phyloP scores from a whole-genome alignment of 1,139 yeast genomes.

The Pneumocystis jirovecii region DNA sequence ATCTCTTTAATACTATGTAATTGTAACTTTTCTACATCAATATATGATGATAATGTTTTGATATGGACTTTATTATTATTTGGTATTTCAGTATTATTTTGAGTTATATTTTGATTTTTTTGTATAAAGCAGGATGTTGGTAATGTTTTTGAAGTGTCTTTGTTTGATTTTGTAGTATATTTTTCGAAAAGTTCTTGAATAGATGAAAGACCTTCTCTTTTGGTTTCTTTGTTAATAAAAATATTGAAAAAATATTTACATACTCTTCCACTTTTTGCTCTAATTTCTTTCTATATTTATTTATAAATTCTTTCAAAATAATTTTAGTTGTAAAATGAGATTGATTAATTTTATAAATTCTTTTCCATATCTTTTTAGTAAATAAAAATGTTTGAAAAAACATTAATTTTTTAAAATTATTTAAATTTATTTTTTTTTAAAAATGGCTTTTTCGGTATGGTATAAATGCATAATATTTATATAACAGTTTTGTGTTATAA shows the following conservation, averaged over 20 bases:
- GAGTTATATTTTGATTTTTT: slow-evolving; percentile 9
- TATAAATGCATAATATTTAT: too few relatives aligned
- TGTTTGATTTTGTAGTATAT: neutral
- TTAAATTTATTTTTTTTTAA: neutral
- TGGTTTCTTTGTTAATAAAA: neutral
- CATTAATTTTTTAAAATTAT: neutral
- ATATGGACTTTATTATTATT: slow-evolving; percentile 28
- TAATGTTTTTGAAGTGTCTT: slow-evolving; percentile 9
- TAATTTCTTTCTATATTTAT: neutral
- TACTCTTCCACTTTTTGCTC: neutral
- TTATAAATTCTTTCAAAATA: neutral
- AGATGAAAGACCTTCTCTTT: neutral
- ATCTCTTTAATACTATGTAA: slow-evolving; percentile 45
- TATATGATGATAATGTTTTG: slow-evolving; percentile 55
- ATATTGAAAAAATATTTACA: neutral
- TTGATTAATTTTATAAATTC: neutral
- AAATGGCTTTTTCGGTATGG: too few relatives aligned
- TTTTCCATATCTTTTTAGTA: neutral
- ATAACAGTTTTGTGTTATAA: neutral
- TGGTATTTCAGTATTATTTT: slow-evolving; percentile 9
- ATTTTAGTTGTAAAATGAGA: neutral
- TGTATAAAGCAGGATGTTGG: slow-evolving; percentile 9
- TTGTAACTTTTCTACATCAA: slow-evolving; percentile 52
- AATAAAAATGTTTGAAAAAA: neutral
- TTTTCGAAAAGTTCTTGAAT: neutral